A percentile compares a stretch with the other conserved stretches of the same genome.
These are phyloP conservation scores for Penicillium mononematosum DNA, from an alignment of 495 filamentous ascomycete species.

Conservation along the genomic window DNA sequence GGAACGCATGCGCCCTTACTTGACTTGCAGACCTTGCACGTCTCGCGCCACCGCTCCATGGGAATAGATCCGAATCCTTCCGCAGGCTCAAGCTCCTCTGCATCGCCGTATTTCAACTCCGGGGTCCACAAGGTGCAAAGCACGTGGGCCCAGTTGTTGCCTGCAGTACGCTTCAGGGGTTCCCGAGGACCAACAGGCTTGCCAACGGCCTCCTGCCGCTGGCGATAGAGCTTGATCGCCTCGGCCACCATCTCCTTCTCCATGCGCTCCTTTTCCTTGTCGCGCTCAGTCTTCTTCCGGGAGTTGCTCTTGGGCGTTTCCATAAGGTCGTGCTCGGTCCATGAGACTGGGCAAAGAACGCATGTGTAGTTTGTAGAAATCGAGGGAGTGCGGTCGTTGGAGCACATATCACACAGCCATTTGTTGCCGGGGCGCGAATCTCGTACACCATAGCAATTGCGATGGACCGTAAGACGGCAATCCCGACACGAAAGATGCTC, in stretches of 20 bases:
- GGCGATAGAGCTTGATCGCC: slow-evolving; percentile 73
- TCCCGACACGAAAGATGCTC: slow-evolving; percentile 75
- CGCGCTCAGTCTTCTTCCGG: slow-evolving; percentile 92
- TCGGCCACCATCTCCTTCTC: slow-evolving; percentile 77
- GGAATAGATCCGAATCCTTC: slow-evolving; percentile 85
- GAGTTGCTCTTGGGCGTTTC: slow-evolving; percentile 79
- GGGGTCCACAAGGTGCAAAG: slow-evolving; percentile 87
- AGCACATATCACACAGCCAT: slow-evolving; percentile 95
- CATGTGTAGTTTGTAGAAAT: slow-evolving; percentile 91
- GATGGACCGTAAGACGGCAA: slow-evolving; percentile 91
- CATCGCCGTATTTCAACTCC: slow-evolving; percentile 86
- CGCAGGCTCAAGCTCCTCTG: slow-evolving; percentile 72
- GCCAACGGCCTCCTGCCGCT: slow-evolving; percentile 78
- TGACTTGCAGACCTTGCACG: slow-evolving; percentile 79
- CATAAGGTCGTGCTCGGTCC: slow-evolving; percentile 75
- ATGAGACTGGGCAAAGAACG: slow-evolving; percentile 76
- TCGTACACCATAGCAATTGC: slow-evolving; percentile 82
- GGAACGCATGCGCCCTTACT: slow-evolving; percentile 71
- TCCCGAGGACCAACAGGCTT: slow-evolving; percentile 81
- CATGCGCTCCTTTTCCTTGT: slow-evolving; percentile 79
- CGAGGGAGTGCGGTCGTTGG: slow-evolving; percentile 83
- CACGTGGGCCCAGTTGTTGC: slow-evolving; percentile 99
- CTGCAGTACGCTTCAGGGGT: slow-evolving; percentile 84
- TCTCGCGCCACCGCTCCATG: slow-evolving; percentile 61
- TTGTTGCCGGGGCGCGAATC: slow-evolving; percentile 68